phyloP scores from a whole-genome alignment of 106 monocot species.

The Narthecium ossifragum region DNA sequence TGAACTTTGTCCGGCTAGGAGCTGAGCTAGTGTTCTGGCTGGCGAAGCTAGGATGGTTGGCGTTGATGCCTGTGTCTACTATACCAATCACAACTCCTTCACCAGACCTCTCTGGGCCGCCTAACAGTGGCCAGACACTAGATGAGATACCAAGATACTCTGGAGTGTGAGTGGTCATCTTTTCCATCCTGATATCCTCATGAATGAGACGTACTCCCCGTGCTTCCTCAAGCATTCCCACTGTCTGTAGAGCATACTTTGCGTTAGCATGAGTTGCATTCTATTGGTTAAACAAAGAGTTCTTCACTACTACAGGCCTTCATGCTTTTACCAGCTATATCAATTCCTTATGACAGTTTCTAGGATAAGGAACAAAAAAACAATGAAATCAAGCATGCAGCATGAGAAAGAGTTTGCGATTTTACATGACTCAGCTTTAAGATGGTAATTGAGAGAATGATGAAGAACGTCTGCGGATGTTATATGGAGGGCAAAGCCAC shows the following conservation, averaged over 20 bases:
- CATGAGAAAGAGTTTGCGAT: neutral
- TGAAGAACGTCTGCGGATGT: conserved; percentile 57
- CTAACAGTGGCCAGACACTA: conserved; percentile 89
- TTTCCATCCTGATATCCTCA: conserved; percentile 81
- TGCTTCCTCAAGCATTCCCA: conserved; percentile 49
- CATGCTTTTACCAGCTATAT: too few relatives aligned
- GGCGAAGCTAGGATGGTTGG: conserved; percentile 87
- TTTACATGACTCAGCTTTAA: neutral
- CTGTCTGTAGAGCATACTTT: too few relatives aligned
- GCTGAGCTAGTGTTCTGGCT: conserved; percentile 63
- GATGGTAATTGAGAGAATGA: neutral
- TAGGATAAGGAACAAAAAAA: conserved; percentile 16
- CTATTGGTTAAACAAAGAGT: too few relatives aligned
- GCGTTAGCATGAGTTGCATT: too few relatives aligned
- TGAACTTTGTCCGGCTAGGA: conserved; percentile 67
- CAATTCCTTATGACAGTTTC: too few relatives aligned
- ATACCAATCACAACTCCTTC: conserved; percentile 95
- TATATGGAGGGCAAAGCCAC: conserved; percentile 82
- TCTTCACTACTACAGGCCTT: too few relatives aligned
- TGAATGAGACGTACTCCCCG: conserved; percentile 81
- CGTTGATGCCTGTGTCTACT: conserved; percentile 88
- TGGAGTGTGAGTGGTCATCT: conserved; percentile 92
- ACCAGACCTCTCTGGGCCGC: conserved; percentile 90
- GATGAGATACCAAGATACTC: conserved; percentile 86
- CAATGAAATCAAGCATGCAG: neutral